These are phyloP conservation scores for Acanthamoeba lugdunensis DNA, from an alignment of 208 protist species.

Conservation along the genomic window DNA sequence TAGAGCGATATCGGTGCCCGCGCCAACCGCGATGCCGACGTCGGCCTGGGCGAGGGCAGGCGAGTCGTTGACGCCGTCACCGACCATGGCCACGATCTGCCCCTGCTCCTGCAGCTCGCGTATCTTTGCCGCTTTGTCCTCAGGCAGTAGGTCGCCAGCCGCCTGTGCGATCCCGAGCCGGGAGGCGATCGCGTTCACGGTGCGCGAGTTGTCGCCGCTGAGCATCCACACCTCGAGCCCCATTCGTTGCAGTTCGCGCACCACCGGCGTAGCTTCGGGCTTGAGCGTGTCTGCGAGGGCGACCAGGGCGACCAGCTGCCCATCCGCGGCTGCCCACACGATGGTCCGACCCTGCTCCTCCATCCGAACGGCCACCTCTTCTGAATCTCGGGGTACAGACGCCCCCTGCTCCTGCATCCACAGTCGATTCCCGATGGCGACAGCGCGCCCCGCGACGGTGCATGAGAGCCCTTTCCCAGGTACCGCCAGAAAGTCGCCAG, in stretches of 20 bases:
- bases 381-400: neutral
- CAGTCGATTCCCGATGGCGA: neutral
- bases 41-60: constrained; percentile 89
- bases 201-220: constrained; percentile 46
- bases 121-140: constrained; percentile 90
- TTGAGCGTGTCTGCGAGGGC: constrained; percentile 3
- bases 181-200: constrained; percentile 47
- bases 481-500: neutral
- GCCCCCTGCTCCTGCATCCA: neutral
- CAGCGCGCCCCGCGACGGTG: neutral
- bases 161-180: constrained; percentile 90
- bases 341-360: constrained; percentile 81
- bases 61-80: constrained; percentile 91
- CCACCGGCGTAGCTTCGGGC: neutral
- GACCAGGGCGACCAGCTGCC: neutral
- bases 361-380: neutral
- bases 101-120: constrained; percentile 11
- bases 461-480: neutral
- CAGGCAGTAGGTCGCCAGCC: constrained; percentile 89
- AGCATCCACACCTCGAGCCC: constrained; percentile 84
- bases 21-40: constrained; percentile 91
- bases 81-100: constrained; percentile 52
- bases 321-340: neutral
- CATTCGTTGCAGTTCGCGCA: neutral
- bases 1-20: constrained; percentile 84